phyloP scores from a whole-genome alignment of 2,329 filamentous ascomycete genomes.

The Cordyceps javanica region DNA sequence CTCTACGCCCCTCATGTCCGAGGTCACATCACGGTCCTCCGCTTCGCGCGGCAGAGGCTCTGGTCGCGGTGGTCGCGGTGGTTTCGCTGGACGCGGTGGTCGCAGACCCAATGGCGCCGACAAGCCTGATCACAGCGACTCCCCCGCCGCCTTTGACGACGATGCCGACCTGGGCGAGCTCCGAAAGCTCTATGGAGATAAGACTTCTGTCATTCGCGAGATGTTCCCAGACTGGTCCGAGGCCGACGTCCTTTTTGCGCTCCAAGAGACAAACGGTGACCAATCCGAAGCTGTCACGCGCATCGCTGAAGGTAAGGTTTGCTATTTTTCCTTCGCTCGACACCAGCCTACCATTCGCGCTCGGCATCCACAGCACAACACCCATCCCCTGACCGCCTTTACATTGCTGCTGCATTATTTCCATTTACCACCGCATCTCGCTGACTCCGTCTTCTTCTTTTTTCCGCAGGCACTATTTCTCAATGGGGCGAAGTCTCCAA shows the following conservation, averaged over 20 bases:
- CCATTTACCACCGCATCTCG: slow-evolving; percentile 1
- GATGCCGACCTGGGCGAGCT: slow-evolving; percentile 87
- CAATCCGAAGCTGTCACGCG: slow-evolving; percentile 67
- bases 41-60: slow-evolving; percentile 86
- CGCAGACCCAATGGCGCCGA: slow-evolving; percentile 68
- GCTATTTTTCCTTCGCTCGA: not conserved
- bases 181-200: slow-evolving; percentile 79
- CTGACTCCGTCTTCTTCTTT: slow-evolving; percentile 22
- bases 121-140: slow-evolving; percentile 50
- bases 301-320: slow-evolving; percentile 68
- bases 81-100: slow-evolving; percentile 65
- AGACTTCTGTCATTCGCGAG: slow-evolving; percentile 78
- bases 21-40: slow-evolving; percentile 79
- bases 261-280: slow-evolving; percentile 82
- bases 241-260: slow-evolving; percentile 85
- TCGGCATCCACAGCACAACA: not conserved
- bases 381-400: not conserved
- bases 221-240: slow-evolving; percentile 95
- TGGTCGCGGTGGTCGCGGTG: slow-evolving; percentile 76
- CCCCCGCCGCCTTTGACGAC: slow-evolving; percentile 60
- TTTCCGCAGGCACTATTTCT: slow-evolving; percentile 66
- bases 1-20: slow-evolving; percentile 66
- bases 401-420: not conserved
- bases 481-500: slow-evolving; percentile 83
- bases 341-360: not conserved